A percentile compares a stretch with the other conserved stretches of the same genome.
phyloP scores from a whole-genome alignment of 2,329 filamentous ascomycete species.

The Pseudocercospora macadamiae region DNA sequence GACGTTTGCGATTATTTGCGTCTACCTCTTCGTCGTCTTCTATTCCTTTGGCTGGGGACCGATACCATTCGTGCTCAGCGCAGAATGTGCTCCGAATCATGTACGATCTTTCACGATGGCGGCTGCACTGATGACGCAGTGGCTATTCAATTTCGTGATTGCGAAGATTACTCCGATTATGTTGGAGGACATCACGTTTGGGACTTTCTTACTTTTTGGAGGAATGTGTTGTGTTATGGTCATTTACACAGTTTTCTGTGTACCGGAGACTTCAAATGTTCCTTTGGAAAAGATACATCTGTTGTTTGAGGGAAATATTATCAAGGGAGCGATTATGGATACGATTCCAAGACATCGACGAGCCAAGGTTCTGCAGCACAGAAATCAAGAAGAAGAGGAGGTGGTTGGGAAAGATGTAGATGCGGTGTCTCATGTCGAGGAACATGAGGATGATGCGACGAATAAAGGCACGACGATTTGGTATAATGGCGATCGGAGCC shows the following conservation, averaged over 20 bases:
- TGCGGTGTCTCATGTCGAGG: constrained; percentile 19
- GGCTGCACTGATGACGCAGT: constrained; percentile 50
- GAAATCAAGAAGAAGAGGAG: constrained; percentile 35
- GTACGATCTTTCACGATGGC: constrained; percentile 49
- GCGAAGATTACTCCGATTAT: constrained; percentile 44
- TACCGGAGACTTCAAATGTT: constrained; percentile 50
- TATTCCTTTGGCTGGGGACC: constrained; percentile 52
- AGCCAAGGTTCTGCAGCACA: constrained; percentile 42
- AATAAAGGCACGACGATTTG: background rate
- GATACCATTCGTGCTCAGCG: constrained; percentile 49
- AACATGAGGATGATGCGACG: constrained; percentile 15
- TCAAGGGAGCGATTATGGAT: constrained; percentile 44
- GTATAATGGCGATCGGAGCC: background rate
- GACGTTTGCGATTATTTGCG: constrained; percentile 55
- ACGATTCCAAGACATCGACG: constrained; percentile 42
- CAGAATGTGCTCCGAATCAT: constrained; percentile 38
- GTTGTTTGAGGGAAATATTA: constrained; percentile 48
- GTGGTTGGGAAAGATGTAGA: constrained; percentile 24
- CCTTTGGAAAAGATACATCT: constrained; percentile 47
- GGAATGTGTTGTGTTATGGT: constrained; percentile 47
- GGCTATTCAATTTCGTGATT: constrained; percentile 46
- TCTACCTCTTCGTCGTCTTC: constrained; percentile 54
- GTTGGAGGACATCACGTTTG: constrained; percentile 48
- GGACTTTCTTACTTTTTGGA: constrained; percentile 46
- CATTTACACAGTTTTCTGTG: constrained; percentile 45